Evolutionary conservation across 208 protist genomes (phyloP).

Genomic region (Jaenimonas drosophilae): DNA sequence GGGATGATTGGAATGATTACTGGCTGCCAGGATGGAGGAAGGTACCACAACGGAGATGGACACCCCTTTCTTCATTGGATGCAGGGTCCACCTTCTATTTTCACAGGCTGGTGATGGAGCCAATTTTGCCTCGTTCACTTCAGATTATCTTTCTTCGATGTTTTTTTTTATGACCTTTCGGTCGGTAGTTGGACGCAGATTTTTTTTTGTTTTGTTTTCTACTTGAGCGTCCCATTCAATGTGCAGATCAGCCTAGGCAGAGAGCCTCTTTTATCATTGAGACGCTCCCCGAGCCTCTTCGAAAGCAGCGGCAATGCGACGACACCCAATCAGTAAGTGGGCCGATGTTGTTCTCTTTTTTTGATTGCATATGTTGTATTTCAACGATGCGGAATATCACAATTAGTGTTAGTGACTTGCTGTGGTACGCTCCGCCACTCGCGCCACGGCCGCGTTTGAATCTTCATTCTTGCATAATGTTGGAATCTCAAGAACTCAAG

Average conservation of each 20-base stretch:
- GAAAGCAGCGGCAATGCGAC: background rate
- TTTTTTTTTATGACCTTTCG: constrained; percentile 3
- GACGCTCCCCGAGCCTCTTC: background rate
- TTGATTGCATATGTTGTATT: background rate
- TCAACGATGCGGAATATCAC: background rate
- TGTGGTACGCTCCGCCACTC: too few relatives aligned
- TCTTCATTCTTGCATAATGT: too few relatives aligned
- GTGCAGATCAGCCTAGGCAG: background rate
- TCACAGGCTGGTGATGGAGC: background rate
- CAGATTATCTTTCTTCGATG: constrained; percentile 5
- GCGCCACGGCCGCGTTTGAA: too few relatives aligned
- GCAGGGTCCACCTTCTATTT: too few relatives aligned
- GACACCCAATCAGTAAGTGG: too few relatives aligned
- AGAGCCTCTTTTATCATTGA: background rate
- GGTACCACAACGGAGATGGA: too few relatives aligned
- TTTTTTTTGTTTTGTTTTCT: background rate
- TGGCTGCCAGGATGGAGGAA: too few relatives aligned
- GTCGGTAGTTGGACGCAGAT: background rate
- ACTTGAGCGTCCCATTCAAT: background rate
- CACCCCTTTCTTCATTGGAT: too few relatives aligned
- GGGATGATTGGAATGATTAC: too few relatives aligned
- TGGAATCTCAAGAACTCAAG: too few relatives aligned
- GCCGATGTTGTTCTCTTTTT: constrained; percentile 2
- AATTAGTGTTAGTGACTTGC: too few relatives aligned
- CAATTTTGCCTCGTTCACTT: background rate